Evolutionary conservation across 805 yeast species (phyloP).

Genomic region (Saccharomycopsis vini): DNA sequence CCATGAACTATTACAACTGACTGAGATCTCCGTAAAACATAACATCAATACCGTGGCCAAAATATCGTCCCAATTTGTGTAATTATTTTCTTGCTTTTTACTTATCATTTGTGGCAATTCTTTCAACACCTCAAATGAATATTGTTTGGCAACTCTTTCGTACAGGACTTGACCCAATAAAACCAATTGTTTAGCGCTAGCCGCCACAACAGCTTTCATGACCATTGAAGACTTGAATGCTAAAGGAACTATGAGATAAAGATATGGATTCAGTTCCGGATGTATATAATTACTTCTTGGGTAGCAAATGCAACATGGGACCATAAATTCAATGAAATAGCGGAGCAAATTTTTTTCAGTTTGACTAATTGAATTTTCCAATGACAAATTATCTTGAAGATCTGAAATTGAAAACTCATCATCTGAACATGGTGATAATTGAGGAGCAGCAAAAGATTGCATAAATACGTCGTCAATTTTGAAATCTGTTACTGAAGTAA

Average conservation of each 20-base stretch:
- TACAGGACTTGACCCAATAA: constrained; percentile 26
- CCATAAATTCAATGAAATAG: constrained; percentile 29
- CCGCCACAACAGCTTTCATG: constrained; percentile 29
- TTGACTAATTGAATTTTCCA: background rate
- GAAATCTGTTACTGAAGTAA: too few species aligned
- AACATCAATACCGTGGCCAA: constrained; percentile 32
- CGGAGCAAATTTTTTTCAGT: constrained; percentile 15
- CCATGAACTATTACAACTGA: constrained; percentile 34
- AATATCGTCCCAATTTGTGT: constrained; percentile 32
- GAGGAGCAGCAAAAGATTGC: too few species aligned
- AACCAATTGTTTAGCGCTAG: constrained; percentile 30
- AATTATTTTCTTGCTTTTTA: constrained; percentile 21
- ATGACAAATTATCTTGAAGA: background rate
- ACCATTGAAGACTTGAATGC: constrained; percentile 28
- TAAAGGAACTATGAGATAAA: constrained; percentile 31
- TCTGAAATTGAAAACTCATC: background rate
- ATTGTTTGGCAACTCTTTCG: constrained; percentile 24
- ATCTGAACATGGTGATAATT: too few species aligned
- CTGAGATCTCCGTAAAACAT: constrained; percentile 35
- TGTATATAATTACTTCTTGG: constrained; percentile 21
- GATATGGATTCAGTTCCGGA: constrained; percentile 31
- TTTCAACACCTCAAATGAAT: constrained; percentile 25
- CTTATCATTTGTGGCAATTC: constrained; percentile 28
- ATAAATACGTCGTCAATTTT: too few species aligned
- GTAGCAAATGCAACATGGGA: constrained; percentile 34